Evolutionary conservation across 1,284 basidiomycete genomes (phyloP).

Genomic region (Boletus nobilissimus): DNA sequence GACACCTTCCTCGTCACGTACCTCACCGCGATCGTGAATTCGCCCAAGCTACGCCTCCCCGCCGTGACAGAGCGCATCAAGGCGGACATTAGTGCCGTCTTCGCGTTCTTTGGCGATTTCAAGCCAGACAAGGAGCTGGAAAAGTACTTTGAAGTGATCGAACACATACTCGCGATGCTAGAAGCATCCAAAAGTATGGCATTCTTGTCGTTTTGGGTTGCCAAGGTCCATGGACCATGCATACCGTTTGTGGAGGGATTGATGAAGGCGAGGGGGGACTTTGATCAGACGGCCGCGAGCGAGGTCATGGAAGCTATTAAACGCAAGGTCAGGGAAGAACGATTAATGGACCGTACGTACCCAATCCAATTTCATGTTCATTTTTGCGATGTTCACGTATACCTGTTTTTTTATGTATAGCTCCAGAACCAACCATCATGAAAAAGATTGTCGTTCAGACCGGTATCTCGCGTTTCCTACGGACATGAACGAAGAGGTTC

Average conservation of each 20-base stretch:
- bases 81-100: conserved; percentile 82
- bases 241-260: conserved; percentile 90
- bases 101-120: conserved; percentile 84
- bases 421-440: conserved; percentile 84
- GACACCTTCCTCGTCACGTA: conserved; percentile 93
- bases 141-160: conserved; percentile 86
- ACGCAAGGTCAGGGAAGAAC: conserved; percentile 91
- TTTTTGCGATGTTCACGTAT: conserved; percentile 20
- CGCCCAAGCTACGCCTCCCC: conserved; percentile 90
- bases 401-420: conserved; percentile 50
- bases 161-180: conserved; percentile 86
- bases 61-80: conserved; percentile 84
- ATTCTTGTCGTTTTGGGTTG: conserved; percentile 96
- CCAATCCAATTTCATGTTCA: not conserved
- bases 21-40: conserved; percentile 87
- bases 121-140: conserved; percentile 87
- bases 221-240: conserved; percentile 95
- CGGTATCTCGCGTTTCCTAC: conserved; percentile 75
- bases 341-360: conserved; percentile 82
- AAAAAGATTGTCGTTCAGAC: conserved; percentile 83
- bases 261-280: conserved; percentile 90
- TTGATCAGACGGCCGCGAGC: conserved; percentile 87
- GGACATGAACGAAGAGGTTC: conserved; percentile 36
- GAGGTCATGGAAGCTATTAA: conserved; percentile 96
- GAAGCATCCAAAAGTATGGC: conserved; percentile 93